A percentile compares a stretch with the other conserved stretches of the same genome.
phyloP scores from a whole-genome alignment of 2,329 filamentous ascomycete species.

The Colletotrichum euphorbiae region DNA sequence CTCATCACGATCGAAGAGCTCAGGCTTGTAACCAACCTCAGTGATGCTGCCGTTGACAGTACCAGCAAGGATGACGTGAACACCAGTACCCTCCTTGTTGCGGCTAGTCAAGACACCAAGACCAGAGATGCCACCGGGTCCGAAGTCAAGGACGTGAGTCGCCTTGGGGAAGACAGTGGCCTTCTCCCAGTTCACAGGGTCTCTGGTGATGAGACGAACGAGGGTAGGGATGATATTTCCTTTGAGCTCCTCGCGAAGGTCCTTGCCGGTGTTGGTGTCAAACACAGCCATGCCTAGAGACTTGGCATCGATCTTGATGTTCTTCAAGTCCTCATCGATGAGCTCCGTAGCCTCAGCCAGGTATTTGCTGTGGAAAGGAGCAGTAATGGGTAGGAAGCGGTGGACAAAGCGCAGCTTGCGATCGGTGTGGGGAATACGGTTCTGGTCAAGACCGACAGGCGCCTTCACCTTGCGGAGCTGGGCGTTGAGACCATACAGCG shows the following conservation, averaged over 20 bases:
- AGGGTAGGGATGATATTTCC: conserved; percentile 88
- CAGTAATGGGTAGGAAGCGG: conserved; percentile 96
- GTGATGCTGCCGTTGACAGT: conserved; percentile 89
- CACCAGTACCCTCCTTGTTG: conserved; percentile 98
- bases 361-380: conserved; percentile 98
- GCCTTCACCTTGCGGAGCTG: conserved; percentile 97
- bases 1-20: conserved; percentile 96
- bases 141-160: conserved; percentile 96
- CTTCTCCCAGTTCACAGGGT: conserved; percentile 95
- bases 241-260: conserved; percentile 76
- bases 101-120: conserved; percentile 96
- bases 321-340: conserved; percentile 88
- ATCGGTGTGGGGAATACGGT: conserved; percentile 91
- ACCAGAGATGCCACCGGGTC: conserved; percentile 95
- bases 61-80: conserved; percentile 94
- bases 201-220: conserved; percentile 92
- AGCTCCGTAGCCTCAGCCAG: conserved; percentile 83
- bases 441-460: conserved; percentile 96
- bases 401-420: conserved; percentile 97
- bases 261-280: conserved; percentile 88
- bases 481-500: conserved; percentile 94
- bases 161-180: conserved; percentile 91
- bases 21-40: conserved; percentile 97
- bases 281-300: conserved; percentile 87
- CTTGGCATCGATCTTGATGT: conserved; percentile 79